Conservation (phyloP, 208 protist genomes). For the Trypanosoma conorhini region DNA sequence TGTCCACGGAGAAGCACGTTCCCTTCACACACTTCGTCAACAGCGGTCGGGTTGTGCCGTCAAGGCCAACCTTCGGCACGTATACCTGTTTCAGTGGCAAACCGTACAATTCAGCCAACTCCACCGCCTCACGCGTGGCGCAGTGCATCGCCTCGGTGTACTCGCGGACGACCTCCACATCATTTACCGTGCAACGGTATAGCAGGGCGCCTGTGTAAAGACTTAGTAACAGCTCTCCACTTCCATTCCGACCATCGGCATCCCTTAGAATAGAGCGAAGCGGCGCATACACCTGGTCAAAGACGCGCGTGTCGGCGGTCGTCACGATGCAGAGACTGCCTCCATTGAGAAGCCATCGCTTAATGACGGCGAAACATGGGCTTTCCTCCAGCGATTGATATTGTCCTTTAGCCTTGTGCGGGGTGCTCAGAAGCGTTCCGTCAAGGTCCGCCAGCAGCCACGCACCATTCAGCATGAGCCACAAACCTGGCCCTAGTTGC, state of each 20-base stretch:
- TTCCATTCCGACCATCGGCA: neutral
- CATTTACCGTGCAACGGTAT: constrained; percentile 62
- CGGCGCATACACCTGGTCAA: constrained; percentile 74
- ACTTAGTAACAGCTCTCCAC: constrained; percentile 75
- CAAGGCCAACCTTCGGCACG: constrained; percentile 10
- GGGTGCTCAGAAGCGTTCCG: constrained; percentile 81
- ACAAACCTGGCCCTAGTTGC: neutral
- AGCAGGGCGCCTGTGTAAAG: constrained; percentile 82
- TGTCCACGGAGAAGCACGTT: constrained; percentile 60
- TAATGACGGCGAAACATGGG: constrained; percentile 54
- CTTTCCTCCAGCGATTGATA: constrained; percentile 67
- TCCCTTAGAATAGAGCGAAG: constrained; percentile 39
- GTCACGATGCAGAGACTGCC: constrained; percentile 85
- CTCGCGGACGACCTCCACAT: constrained; percentile 44
- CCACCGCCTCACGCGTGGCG: constrained; percentile 24
- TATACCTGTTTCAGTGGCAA: constrained; percentile 29
- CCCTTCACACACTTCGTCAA: constrained; percentile 52
- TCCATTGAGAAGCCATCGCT: constrained; percentile 64
- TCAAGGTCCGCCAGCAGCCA: constrained; percentile 86
- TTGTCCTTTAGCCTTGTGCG: constrained; percentile 79
- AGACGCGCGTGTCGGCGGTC: constrained; percentile 68
- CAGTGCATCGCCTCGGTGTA: constrained; percentile 65
- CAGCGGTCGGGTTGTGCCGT: neutral
- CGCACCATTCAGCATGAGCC: constrained; percentile 53
- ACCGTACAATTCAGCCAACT: constrained; percentile 15